These are phyloP conservation scores for Tephrocybe rancida DNA, from an alignment of 768 basidiomycete genomes.

Conservation along the genomic window DNA sequence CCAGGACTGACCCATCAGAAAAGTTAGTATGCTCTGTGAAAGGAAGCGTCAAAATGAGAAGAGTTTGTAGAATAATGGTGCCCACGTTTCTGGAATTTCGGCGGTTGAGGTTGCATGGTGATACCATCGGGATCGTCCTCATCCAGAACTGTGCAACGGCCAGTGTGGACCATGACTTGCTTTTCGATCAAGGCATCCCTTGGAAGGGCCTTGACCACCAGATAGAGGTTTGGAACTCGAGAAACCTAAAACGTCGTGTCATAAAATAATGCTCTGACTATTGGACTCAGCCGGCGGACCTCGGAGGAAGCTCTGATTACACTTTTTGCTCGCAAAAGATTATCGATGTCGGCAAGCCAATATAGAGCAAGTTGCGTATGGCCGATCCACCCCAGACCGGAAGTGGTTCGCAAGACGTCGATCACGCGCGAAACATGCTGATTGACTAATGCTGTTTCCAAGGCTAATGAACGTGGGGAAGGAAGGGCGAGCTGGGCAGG, in stretches of 20 bases:
- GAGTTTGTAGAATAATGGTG: not conserved
- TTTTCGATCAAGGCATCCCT: conserved; percentile 77
- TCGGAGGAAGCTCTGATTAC: conserved; percentile 31
- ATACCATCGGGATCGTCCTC: conserved; percentile 49
- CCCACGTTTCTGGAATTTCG: conserved; percentile 45
- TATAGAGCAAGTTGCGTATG: conserved; percentile 67
- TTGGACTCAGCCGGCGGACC: conserved; percentile 16
- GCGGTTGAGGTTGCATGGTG: conserved; percentile 30
- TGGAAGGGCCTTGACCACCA: conserved; percentile 66
- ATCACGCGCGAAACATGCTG: conserved; percentile 81
- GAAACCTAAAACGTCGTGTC: conserved; percentile 9
- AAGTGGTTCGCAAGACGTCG: conserved; percentile 54
- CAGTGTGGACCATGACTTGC: conserved; percentile 73
- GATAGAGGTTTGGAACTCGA: conserved; percentile 51
- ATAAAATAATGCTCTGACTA: not conserved
- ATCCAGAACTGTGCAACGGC: conserved; percentile 47
- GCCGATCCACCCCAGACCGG: conserved; percentile 62
- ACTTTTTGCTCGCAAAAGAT: conserved; percentile 41
- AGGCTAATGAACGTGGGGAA: conserved; percentile 51
- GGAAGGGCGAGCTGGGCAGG: conserved; percentile 76
- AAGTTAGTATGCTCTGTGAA: conserved; percentile 4
- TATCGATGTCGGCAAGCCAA: conserved; percentile 57
- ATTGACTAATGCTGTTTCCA: conserved; percentile 72
- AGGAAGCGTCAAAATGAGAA: not conserved
- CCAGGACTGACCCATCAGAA: conserved; percentile 19